These are phyloP conservation scores for Ustilago vetiveriae DNA, from an alignment of 1,284 basidiomycete species.

Conservation along the genomic window DNA sequence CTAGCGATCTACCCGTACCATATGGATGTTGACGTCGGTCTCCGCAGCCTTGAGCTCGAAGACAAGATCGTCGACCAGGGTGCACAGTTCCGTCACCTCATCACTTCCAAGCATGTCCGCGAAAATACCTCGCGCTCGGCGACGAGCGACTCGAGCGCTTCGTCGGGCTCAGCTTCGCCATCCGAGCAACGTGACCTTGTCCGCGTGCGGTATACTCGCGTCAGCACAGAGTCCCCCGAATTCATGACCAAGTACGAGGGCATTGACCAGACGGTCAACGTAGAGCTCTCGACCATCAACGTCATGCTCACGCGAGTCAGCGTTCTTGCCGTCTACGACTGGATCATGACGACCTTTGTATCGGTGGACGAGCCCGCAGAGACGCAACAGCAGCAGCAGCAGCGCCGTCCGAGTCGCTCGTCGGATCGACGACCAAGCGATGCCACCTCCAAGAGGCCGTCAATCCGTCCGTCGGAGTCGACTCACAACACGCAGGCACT, in stretches of 20 bases:
- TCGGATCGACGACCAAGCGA: constrained; percentile 44
- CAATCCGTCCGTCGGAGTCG: constrained; percentile 29
- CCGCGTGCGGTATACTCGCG: constrained; percentile 82
- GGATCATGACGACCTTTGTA: constrained; percentile 81
- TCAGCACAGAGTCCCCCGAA: constrained; percentile 86
- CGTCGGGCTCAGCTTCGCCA: constrained; percentile 28
- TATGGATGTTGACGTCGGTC: constrained; percentile 85
- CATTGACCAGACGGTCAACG: constrained; percentile 86
- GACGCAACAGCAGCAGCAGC: constrained; percentile 19
- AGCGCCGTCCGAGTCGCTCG: constrained; percentile 32
- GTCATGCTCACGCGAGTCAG: constrained; percentile 91
- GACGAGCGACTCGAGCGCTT: constrained; percentile 31
- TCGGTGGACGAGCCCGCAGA: constrained; percentile 26
- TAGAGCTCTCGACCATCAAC: constrained; percentile 90
- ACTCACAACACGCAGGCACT: constrained; percentile 18
- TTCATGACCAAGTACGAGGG: constrained; percentile 84
- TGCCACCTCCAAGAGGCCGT: constrained; percentile 25
- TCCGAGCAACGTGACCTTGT: constrained; percentile 74
- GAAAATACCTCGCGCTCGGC: constrained; percentile 48
- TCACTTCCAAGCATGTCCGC: constrained; percentile 75
- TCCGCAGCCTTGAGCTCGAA: constrained; percentile 74
- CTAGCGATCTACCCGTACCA: constrained; percentile 69
- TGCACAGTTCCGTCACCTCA: constrained; percentile 72
- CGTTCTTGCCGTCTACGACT: constrained; percentile 90
- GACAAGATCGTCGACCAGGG: constrained; percentile 75